A percentile compares a stretch with the other conserved stretches of the same genome.
Conservation (phyloP, 371 early-diverging fungal genomes). For the Phascolomyces articulosus region DNA sequence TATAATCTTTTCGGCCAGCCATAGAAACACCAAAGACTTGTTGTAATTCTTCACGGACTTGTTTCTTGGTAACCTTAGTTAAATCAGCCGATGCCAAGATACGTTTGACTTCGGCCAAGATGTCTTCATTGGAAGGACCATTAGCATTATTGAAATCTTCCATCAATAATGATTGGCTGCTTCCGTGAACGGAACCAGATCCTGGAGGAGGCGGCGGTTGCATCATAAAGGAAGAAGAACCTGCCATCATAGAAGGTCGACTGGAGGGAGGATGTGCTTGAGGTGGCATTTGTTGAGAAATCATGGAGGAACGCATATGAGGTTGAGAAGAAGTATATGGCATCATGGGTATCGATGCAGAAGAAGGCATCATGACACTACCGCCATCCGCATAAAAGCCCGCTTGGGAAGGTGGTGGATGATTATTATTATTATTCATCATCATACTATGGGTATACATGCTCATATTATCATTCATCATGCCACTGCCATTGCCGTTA, state of each 20-base stretch:
- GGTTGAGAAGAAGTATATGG: conserved; percentile 21
- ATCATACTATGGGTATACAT: conserved; percentile 35
- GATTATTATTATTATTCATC: conserved; percentile 12
- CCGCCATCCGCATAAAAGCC: conserved; percentile 8
- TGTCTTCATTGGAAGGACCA: conserved; percentile 72
- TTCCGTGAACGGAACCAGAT: conserved; percentile 11
- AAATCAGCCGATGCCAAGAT: conserved; percentile 80
- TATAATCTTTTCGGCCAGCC: conserved; percentile 57
- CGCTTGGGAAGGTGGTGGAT: conserved; percentile 5
- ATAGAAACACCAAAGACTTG: conserved; percentile 47
- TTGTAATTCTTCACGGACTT: conserved; percentile 55
- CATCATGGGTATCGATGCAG: conserved; percentile 42
- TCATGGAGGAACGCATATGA: conserved; percentile 15
- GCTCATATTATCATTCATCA: conserved; percentile 20
- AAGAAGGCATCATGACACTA: conserved; percentile 22
- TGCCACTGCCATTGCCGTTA: neutral
- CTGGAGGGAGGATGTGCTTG: no score
- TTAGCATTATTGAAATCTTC: conserved; percentile 26
- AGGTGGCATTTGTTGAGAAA: conserved; percentile 24
- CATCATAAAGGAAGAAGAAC: conserved; percentile 13
- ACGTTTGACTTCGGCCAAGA: conserved; percentile 73
- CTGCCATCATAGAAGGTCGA: conserved; percentile 27
- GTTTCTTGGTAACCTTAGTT: conserved; percentile 85
- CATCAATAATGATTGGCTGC: conserved; percentile 38
- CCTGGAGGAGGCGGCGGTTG: conserved; percentile 12